Percentiles rank a stretch among this genome's conserved stretches.
phyloP scores from a whole-genome alignment of 2,329 filamentous ascomycete species.

The Periconia digitata region DNA sequence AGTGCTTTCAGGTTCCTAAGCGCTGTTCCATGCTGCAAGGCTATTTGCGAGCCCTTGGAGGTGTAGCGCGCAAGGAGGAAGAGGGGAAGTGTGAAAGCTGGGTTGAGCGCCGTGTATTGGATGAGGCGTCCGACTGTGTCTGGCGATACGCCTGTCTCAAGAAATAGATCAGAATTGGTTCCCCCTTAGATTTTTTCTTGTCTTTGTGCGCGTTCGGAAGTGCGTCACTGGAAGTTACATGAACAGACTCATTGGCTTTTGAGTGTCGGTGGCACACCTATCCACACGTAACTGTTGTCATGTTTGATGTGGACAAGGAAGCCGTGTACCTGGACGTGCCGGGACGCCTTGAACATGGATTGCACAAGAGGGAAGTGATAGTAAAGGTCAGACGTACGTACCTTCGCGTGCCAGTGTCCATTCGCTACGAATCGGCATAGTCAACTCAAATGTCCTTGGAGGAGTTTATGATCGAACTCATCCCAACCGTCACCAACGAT shows the following conservation, averaged over 20 bases:
- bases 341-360: too few relatives aligned
- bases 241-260: too few relatives aligned
- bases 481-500: too few relatives aligned
- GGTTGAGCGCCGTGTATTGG: constrained; percentile 64
- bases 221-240: too few relatives aligned
- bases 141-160: constrained; percentile 39
- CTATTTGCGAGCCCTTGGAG: constrained; percentile 59
- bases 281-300: too few relatives aligned
- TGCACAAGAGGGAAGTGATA: too few relatives aligned
- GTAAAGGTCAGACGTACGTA: constrained; percentile 17
- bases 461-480: too few relatives aligned
- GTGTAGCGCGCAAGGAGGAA: constrained; percentile 66
- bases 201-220: too few relatives aligned
- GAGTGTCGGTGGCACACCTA: too few relatives aligned
- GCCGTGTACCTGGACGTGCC: too few relatives aligned
- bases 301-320: too few relatives aligned
- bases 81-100: constrained; percentile 64
- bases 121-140: constrained; percentile 63
- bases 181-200: neutral
- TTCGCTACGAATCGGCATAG: constrained; percentile 44
- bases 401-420: constrained; percentile 44
- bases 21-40: constrained; percentile 52
- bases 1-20: constrained; percentile 57
- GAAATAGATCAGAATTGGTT: neutral
- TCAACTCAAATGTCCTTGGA: too few relatives aligned